Base-by-base conservation (phyloP, 148 eudicot genomes). In the Amaranthus hypochondriacus region DNA sequence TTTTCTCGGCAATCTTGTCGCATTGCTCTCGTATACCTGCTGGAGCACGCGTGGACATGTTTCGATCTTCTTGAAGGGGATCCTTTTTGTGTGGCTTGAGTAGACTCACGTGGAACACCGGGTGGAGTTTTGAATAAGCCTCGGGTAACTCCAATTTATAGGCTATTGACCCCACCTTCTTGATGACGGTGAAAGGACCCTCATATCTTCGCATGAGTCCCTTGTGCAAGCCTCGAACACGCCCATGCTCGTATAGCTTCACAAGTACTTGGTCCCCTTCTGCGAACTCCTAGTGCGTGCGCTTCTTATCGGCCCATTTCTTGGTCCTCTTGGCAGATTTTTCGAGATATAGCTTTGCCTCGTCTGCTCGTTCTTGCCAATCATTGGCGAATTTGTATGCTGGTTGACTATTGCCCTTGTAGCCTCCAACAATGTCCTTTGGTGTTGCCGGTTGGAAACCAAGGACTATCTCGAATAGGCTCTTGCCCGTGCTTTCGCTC, bases 391-490 rank as follows among this genome's bases (percentile, higher is more conserved):
- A 2, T 18, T 62, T 62, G 42, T 15, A 54, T 14, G 63, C 68
- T 7, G 7, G 39, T 1, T 43, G 63, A 13, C 62, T 53, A 6
- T 11, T 14, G 6, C 42, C 64, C 5, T 18, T 5, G 81, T 64
- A 9, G 3, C 48, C 18, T 72, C 67, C 1, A 73, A 48, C 50
- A 78, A 42, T 2, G 49, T 49, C 2, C 44, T 54, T 42, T 68
- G 73, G 42, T 78, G 59, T 15, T 9, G 15, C 28, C 67, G 64
- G 14, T 64, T 73, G n/a, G 68, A 18, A 6, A 13, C 58, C 43
- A 78, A 57, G 44, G 66, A 73, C 7, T 78, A 73, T 53, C 81
- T 6, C 4, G 58, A 28, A 47, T 67, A 67, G 39, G 39, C 7
- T 9, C n/a, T 43, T 9, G 7, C 15, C 3, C 5, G 42, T n/a